Base-by-base conservation (phyloP, 2,329 filamentous ascomycete species). In the Neonectria hederae region DNA sequence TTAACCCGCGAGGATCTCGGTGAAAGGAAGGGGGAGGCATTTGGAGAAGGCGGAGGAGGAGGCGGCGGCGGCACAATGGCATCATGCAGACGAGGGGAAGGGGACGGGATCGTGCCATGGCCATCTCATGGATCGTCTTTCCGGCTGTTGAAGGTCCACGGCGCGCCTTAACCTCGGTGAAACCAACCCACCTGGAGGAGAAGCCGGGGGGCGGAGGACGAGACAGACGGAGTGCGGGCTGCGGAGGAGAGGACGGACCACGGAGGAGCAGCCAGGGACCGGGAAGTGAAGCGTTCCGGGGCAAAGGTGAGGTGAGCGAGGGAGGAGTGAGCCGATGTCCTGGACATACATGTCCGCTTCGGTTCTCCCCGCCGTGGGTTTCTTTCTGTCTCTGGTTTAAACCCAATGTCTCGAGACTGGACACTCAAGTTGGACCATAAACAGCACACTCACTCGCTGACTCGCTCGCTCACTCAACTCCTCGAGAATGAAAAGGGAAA, bases 151-250 rank as follows among this genome's bases (percentile, higher is more conserved):
- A 53, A 32, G 30, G 30, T 42, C 38, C 38, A 42, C n/a, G n/a
- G 17, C 17, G 38, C 45, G 52, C 57, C 54, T 62, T 72, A 70
- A 72, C 70, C 70, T 72, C 70, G 70, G 70, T 72, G 70, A 72
- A 72, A 67, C 53, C 54, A 38, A 30, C 66, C 28, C 2, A 28
- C 28, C 49, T 59, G 66, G 55, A 65, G 54, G 38, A 64, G 35
- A 38, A 55, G 45, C 46, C 62, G 42, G 57, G 42, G 48, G 28
- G 35, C 38, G 48, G 30, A 32, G 30, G 30, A 32, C 30, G n/a
- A n/a, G n/a, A n/a, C 24, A 26, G 24, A 26, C 24, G 24, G 24
- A 26, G 24, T 26, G 24, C 24, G 24, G 24, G 22, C 21, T 30
- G 42, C 45, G 57, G 32, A 56, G 28, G 22, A 13, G 19, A 28